Evolutionary conservation across 2,329 filamentous ascomycete species (phyloP).

Genomic region (Diaporthe citri): DNA sequence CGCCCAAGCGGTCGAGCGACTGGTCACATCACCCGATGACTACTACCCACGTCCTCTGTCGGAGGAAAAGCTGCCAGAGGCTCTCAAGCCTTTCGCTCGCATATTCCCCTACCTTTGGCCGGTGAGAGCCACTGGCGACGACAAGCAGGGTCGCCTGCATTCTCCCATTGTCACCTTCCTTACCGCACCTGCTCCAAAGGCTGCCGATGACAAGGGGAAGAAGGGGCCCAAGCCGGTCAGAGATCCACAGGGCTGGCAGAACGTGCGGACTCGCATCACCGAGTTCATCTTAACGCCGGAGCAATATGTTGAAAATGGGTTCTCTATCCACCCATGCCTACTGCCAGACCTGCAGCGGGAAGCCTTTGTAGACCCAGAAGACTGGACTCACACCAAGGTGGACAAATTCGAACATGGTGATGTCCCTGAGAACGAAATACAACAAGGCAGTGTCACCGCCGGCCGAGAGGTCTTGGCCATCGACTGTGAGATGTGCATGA

Average conservation of each 20-base stretch:
- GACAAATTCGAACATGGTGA: constrained; percentile 74
- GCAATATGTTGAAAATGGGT: constrained; percentile 87
- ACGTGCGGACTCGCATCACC: constrained; percentile 85
- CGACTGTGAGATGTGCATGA: constrained; percentile 98
- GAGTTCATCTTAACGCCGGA: constrained; percentile 79
- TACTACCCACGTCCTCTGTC: constrained; percentile 69
- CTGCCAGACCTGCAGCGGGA: constrained; percentile 70
- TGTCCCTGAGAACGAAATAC: constrained; percentile 77
- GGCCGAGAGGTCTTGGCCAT: constrained; percentile 84
- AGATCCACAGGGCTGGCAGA: constrained; percentile 76
- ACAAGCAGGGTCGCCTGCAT: constrained; percentile 82
- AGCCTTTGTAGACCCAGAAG: constrained; percentile 68
- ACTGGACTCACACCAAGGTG: constrained; percentile 87
- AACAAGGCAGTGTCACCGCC: constrained; percentile 85
- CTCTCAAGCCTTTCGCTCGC: constrained; percentile 76
- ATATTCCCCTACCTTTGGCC: constrained; percentile 94
- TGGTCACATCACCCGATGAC: constrained; percentile 66
- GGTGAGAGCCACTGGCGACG: constrained; percentile 87
- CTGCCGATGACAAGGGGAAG: constrained; percentile 73
- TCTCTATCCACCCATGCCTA: constrained; percentile 83
- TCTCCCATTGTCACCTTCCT: constrained; percentile 90
- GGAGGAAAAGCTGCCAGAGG: constrained; percentile 63
- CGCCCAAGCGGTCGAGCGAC: constrained; percentile 50
- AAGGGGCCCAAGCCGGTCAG: constrained; percentile 70
- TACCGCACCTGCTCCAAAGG: constrained; percentile 77